These are phyloP conservation scores for Phytophthora constricta DNA, from an alignment of 352 stramenopile species.

Conservation along the genomic window DNA sequence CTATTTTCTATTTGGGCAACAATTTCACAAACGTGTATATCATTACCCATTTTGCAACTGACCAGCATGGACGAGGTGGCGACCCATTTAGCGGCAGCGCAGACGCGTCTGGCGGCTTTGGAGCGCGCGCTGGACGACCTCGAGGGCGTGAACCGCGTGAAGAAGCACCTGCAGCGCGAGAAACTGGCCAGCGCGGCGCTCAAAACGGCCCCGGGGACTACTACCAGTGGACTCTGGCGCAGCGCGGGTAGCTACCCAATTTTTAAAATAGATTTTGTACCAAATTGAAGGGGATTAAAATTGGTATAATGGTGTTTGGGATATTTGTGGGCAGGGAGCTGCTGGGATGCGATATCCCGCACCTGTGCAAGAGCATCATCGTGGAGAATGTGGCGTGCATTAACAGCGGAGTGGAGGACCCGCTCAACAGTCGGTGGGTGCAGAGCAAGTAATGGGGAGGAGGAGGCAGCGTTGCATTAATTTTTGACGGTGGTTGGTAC, in stretches of 20 bases:
- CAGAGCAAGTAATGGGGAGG: neutral
- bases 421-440: constrained; percentile 65
- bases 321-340: constrained; percentile 45
- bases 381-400: constrained; percentile 87
- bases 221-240: constrained; percentile 73
- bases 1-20: no score
- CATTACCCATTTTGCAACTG: no score
- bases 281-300: no score
- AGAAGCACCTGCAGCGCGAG: constrained; percentile 45
- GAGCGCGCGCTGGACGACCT: constrained; percentile 57
- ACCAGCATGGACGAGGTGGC: constrained; percentile 46
- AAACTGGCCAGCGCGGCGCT: constrained; percentile 68
- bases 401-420: constrained; percentile 58
- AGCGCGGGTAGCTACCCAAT: constrained; percentile 51
- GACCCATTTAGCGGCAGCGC: constrained; percentile 35
- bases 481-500: neutral
- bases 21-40: no score
- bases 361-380: constrained; percentile 92
- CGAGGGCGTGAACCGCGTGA: constrained; percentile 59
- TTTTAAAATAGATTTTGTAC: neutral
- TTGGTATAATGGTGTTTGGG: neutral
- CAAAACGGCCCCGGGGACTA: constrained; percentile 76
- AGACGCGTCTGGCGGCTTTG: constrained; percentile 47
- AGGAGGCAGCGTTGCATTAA: neutral
- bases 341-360: constrained; percentile 62